Evolutionary conservation across 805 yeast species (phyloP).

Genomic region (Candida glaebosa): DNA sequence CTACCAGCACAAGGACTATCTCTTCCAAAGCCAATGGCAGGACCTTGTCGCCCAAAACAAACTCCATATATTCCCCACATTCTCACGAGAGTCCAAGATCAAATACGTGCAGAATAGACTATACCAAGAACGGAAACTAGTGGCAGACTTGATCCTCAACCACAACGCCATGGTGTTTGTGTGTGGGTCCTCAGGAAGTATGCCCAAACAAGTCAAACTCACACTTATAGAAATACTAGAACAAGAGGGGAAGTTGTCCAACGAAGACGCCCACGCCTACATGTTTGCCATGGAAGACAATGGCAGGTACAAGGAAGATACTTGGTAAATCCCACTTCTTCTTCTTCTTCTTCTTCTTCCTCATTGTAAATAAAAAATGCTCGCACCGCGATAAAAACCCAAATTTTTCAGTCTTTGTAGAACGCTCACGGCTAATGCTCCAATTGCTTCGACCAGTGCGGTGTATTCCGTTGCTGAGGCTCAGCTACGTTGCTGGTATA

Average conservation of each 20-base stretch:
- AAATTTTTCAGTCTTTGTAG: constrained; percentile 1
- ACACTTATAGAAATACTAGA: constrained; percentile 65
- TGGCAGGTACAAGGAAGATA: constrained; percentile 78
- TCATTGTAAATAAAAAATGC: too few species aligned
- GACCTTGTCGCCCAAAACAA: constrained; percentile 19
- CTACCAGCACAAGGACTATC: constrained; percentile 57
- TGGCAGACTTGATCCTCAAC: constrained; percentile 53
- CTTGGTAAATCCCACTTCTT: constrained; percentile 69
- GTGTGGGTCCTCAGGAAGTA: constrained; percentile 91
- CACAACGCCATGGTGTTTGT: constrained; percentile 64
- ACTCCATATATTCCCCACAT: constrained; percentile 38
- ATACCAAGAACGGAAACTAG: constrained; percentile 44
- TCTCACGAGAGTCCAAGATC: constrained; percentile 39
- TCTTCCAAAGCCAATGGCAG: constrained; percentile 58
- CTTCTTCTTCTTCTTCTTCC: too few species aligned
- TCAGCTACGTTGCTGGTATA: neutral
- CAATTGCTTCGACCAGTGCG: constrained; percentile 1
- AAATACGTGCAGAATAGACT: constrained; percentile 77
- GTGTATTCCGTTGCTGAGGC: neutral
- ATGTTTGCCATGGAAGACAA: constrained; percentile 57
- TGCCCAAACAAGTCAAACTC: constrained; percentile 87
- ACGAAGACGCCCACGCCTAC: constrained; percentile 47
- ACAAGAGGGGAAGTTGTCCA: constrained; percentile 39
- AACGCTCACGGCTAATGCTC: neutral
- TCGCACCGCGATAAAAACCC: neutral